These are phyloP conservation scores for Starmerella vitae DNA, from an alignment of 805 yeast species.

Conservation along the genomic window DNA sequence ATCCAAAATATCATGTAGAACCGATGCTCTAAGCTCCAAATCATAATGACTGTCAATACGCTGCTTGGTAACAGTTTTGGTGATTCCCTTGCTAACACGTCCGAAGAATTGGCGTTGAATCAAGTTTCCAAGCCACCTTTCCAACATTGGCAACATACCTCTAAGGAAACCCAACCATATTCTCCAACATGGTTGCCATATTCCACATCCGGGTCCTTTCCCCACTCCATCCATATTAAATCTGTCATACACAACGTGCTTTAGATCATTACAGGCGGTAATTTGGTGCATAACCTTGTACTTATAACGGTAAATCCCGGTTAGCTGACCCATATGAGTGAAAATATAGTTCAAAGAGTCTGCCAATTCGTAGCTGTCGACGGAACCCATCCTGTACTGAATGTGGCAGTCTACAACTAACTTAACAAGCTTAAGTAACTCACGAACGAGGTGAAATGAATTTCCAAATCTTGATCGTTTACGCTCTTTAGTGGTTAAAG, in stretches of 20 bases:
- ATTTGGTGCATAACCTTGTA: constrained; percentile 98
- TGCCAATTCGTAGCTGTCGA: constrained; percentile 86
- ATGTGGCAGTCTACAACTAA: constrained; percentile 87
- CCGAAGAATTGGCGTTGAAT: constrained; percentile 93
- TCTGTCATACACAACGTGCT: constrained; percentile 75
- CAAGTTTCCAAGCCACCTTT: constrained; percentile 88
- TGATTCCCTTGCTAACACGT: constrained; percentile 76
- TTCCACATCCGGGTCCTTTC: constrained; percentile 97
- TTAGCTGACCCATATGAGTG: constrained; percentile 88
- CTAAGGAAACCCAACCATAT: constrained; percentile 88
- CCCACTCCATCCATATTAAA: constrained; percentile 72
- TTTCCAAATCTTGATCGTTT: constrained; percentile 92
- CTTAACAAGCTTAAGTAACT: constrained; percentile 69
- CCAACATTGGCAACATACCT: constrained; percentile 82
- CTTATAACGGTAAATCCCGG: constrained; percentile 93
- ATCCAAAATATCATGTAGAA: constrained; percentile 88
- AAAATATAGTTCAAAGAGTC: constrained; percentile 85
- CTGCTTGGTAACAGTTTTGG: constrained; percentile 90
- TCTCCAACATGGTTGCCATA: constrained; percentile 99
- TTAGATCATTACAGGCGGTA: constrained; percentile 85
- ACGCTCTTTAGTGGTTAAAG: constrained; percentile 90
- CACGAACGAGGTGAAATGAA: constrained; percentile 88
- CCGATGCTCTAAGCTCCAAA: constrained; percentile 82
- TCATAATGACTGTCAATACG: constrained; percentile 92
- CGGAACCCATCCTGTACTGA: constrained; percentile 76